Evolutionary conservation across 805 yeast species (phyloP), one percentile per base, ranked within the genome.

Genomic region (Sporopachydermia lactativora): DNA sequence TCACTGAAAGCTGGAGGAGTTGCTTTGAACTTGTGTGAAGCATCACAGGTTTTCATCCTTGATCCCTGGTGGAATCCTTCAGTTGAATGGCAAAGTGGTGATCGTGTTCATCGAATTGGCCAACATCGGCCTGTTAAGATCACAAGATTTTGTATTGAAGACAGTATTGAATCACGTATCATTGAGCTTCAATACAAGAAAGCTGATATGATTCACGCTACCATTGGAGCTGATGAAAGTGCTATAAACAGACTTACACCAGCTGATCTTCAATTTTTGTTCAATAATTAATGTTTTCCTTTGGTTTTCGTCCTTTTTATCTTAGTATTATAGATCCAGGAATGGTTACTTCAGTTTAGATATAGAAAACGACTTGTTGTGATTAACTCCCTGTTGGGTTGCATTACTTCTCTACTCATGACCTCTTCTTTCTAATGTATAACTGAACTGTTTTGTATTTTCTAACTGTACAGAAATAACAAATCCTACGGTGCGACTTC

Each of bases 31-130:
- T 66, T 92, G 47, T 89, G 96, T 53, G 99, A 94, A 53, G 97
- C 98, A 0, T 86, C 94, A 2, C 97, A 89, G 53, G 97, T 92
- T 38, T 92, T 92, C 50, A 69, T 92, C 37, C 67, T 92, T 66
- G 99, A 92, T 52, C 97, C 97, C 28, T 92, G 98, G 98, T 92
- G 98, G 97, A 94, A 92, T 56, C 97, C 97, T 1, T 81, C 94
- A 49, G 92, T 89, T 4, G 98, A 92, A 58, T 92, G 96, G 86
- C 99, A 92, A 58, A 80, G 94, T 39, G 95, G 95, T 60, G 99
- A 92, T 59, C 76, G 99, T 62, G 96, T 92, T 16, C 97, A 92
- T 60, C 75, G 99, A 61, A 92, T 92, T 47, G 96, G 97, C 4
- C 99, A 92, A 58, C 82, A 73, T 51, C 64, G 99, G 48, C 98